Percentiles rank a stretch among this genome's conserved stretches.
These are phyloP conservation scores for Zygoascus sp. DNA, from an alignment of 1,139 yeast species.

Conservation along the genomic window DNA sequence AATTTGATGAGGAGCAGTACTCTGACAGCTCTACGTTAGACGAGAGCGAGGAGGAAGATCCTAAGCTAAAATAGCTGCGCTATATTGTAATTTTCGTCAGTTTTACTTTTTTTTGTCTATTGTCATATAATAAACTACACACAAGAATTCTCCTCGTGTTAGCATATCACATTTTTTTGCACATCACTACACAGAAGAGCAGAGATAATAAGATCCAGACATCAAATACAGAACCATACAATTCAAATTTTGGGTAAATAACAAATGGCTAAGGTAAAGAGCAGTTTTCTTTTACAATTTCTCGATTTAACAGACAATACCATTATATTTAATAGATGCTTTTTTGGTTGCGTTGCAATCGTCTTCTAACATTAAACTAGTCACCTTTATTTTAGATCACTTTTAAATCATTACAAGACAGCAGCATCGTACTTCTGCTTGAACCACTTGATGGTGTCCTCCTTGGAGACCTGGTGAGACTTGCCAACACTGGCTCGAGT, in stretches of 20 bases:
- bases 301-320: neutral
- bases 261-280: neutral
- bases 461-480: constrained; percentile 87
- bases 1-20: neutral
- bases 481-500: constrained; percentile 84
- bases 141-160: too few species aligned
- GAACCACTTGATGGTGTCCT: constrained; percentile 97
- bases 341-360: neutral
- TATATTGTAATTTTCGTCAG: too few species aligned
- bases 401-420: constrained; percentile 42
- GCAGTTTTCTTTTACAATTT: too few species aligned
- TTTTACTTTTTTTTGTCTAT: too few species aligned
- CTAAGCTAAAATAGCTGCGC: neutral
- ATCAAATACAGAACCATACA: too few species aligned
- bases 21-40: constrained; percentile 10
- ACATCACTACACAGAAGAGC: too few species aligned
- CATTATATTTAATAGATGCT: constrained; percentile 1
- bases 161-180: too few species aligned
- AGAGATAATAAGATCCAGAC: too few species aligned
- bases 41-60: constrained; percentile 9
- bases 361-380: constrained; percentile 3
- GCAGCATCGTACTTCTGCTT: constrained; percentile 99
- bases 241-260: too few species aligned
- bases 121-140: too few species aligned
- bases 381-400: neutral